Base-by-base conservation (phyloP, 106 monocot species). In the Dioscorea zingiberensis region DNA sequence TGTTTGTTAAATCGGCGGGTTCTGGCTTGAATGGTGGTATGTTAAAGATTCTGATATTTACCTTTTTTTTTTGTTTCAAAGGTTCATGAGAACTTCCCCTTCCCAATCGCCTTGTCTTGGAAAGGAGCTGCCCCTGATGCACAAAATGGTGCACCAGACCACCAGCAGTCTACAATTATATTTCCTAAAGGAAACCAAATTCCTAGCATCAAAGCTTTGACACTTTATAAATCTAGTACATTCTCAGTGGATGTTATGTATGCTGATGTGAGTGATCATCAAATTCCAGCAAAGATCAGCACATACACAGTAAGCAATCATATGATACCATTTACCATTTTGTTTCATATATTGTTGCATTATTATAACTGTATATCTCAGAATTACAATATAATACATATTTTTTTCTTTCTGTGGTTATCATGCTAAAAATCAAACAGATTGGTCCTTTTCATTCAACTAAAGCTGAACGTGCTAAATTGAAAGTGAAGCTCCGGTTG, bases 11-110 rank as follows among this genome's bases (percentile, higher is more conserved):
- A 38, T 38, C 38, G 6, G 38, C 38, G 6, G 38, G 9, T 38
- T 6, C 10, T 38, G 38, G 38, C 0, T 38, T 38, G 10, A 30
- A 30, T 30, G 7, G 7, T 30, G 2, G 2, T 30, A 30, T 30
- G 30, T 30, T 38, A 10, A 38, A 8, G 38, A 38, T 0, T 0
- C 38, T 38, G 38, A 38, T 38, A 10, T 38, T 38, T 38, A 10
- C 38, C 38, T 38, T 38, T 10, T 69, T 10, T 69, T 62, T 26
- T 47, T 51, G 2, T 45, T 58, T 61, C 60, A 38, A 23, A 98
- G 97, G 92, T 98, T 58, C 72, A 88, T 51, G 97, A 98, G n/a
- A 84, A 84, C 60, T 92, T 86, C 66, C 88, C 97, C 23, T 98
- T 81, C 62, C 27, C 88, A 48, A 82, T 98, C 69, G 85, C 83